Base-by-base conservation (phyloP, 768 basidiomycete genomes). In the Termitomyces bulborhizus region DNA sequence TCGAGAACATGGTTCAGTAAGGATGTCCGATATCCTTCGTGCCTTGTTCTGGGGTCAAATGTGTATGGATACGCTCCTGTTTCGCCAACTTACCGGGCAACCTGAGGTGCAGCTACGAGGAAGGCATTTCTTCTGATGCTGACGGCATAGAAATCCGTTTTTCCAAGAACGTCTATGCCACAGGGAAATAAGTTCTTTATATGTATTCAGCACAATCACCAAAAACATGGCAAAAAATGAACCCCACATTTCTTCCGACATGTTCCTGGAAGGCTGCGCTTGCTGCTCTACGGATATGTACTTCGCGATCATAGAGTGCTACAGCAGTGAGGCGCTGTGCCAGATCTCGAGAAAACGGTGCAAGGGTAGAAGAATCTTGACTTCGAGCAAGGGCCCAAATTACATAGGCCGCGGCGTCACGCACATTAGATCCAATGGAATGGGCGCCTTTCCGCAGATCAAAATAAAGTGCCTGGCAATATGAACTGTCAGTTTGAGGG, bases 221-320 rank as follows among this genome's bases (percentile, higher is more conserved):
- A 26, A 12, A 37, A 29, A 27, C n/a, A 16, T 27, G 27, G 52
- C 21, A 2, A 21, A 21, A 34, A 36, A 15, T n/a, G 51, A 46
- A 27, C 69, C 86, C 68, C 65, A 97, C 96, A 73, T 88, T 88
- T 66, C 97, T 77, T 12, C 97, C 97, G 39, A 98, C 97, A 64
- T 88, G 87, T 72, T 99, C 97, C 70, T 99, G 97, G 67, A 92
- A 98, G 12, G 95, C 92, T 16, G 97, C 97, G 69, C 96, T 98
- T 12, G 95, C 95, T 13, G 97, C 96, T 60, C 97, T 76, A 26
- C 97, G 81, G 53, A 99, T 93, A 58, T 93, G 91, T 29, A 98
- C 84, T 69, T 99, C 97, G 32, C 97, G 82, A 73, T 99, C 97
- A 66, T 84, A 95, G 31, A 93, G 72, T 1, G 96, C 84, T 26